phyloP scores from a whole-genome alignment of 75 land plant species.

The Chamaecyparis obtusa region DNA sequence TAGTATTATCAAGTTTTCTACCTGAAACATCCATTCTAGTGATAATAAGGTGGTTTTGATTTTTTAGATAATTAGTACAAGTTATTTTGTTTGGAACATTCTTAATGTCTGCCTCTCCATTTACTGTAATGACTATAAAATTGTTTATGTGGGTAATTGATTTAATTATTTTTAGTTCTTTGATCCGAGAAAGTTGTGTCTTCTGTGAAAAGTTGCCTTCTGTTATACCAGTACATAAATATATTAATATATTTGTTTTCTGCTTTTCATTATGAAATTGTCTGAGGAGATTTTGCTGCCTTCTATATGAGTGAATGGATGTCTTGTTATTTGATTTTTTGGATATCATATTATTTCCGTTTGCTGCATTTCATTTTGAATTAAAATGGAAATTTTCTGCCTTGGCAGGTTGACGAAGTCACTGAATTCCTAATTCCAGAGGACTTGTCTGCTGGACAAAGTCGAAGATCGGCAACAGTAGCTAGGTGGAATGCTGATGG shows the following conservation, averaged over 20 bases:
- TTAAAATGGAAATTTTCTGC: background rate
- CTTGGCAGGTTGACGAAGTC: constrained; percentile 7
- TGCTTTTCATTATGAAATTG: too few species aligned
- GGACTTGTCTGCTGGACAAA: background rate
- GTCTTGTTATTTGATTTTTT: background rate
- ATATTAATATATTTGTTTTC: background rate
- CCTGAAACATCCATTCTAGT: background rate
- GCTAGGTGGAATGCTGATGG: background rate
- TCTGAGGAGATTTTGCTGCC: too few species aligned
- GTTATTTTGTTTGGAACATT: background rate
- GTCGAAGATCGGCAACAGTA: background rate
- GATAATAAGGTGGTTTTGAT: background rate
- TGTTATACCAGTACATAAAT: background rate
- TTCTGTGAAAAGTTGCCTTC: background rate
- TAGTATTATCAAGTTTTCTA: too few species aligned
- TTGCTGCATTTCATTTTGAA: constrained; percentile 3
- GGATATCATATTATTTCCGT: background rate
- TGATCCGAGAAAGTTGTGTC: too few species aligned
- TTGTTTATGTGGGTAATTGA: background rate
- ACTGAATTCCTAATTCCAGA: constrained; percentile 5
- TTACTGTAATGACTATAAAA: too few species aligned
- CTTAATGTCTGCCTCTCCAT: background rate
- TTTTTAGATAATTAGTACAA: background rate
- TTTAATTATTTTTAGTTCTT: background rate
- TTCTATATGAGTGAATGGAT: background rate